phyloP scores from a whole-genome alignment of 352 stramenopile species.

The Globisporangium polare region DNA sequence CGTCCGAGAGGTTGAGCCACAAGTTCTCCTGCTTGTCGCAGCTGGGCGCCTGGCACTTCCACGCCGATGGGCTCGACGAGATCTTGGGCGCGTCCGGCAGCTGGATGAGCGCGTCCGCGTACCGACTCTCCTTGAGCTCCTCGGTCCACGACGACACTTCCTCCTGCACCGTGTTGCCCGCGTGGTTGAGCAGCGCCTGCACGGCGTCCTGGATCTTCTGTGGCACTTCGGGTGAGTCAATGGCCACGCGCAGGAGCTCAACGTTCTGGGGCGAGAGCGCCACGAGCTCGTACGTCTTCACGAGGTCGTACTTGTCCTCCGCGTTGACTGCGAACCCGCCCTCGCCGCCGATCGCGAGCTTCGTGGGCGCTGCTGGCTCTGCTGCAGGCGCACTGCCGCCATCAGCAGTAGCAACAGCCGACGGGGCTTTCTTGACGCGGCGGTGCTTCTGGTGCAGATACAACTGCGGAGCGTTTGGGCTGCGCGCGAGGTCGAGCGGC shows the following conservation, averaged over 20 bases:
- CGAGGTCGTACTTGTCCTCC: slow-evolving; percentile 89
- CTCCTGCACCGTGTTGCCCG: slow-evolving; percentile 70
- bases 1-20: slow-evolving; percentile 98
- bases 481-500: slow-evolving; percentile 42
- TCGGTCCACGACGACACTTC: slow-evolving; percentile 83
- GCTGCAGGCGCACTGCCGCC: background rate
- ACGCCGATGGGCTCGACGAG: slow-evolving; percentile 61
- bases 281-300: slow-evolving; percentile 79
- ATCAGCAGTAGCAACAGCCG: background rate
- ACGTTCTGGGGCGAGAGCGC: slow-evolving; percentile 41
- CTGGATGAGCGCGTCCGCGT: slow-evolving; percentile 71
- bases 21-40: slow-evolving; percentile 97
- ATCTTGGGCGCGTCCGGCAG: slow-evolving; percentile 56
- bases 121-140: slow-evolving; percentile 71
- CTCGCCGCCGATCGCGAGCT: slow-evolving; percentile 94
- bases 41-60: slow-evolving; percentile 89
- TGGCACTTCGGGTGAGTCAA: slow-evolving; percentile 40
- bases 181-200: slow-evolving; percentile 66
- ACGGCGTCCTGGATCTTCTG: slow-evolving; percentile 47
- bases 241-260: slow-evolving; percentile 25
- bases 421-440: slow-evolving; percentile 21
- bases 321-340: slow-evolving; percentile 89
- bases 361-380: slow-evolving; percentile 51
- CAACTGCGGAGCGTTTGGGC: slow-evolving; percentile 22
- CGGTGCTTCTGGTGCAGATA: slow-evolving; percentile 78